These are phyloP conservation scores for Kuraishia capsulata DNA, from an alignment of 805 yeast genomes.

Conservation along the genomic window DNA sequence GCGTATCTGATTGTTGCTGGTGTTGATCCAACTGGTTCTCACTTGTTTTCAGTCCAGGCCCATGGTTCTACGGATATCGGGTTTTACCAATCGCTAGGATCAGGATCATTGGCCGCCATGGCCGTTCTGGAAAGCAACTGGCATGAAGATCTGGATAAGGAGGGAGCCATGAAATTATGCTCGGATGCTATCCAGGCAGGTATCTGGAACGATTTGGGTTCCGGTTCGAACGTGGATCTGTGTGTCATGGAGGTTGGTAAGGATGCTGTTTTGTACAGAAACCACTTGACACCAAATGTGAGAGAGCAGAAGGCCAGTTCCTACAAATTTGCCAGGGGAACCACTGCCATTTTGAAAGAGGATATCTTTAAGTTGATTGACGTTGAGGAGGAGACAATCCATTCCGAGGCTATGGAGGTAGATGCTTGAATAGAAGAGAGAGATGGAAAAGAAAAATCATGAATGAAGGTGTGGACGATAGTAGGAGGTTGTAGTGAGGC, in stretches of 20 bases:
- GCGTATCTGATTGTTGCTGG: slow-evolving; percentile 99
- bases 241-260: slow-evolving; percentile 94
- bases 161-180: slow-evolving; percentile 87
- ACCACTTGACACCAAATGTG: slow-evolving; percentile 84
- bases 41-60: slow-evolving; percentile 87
- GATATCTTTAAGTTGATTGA: slow-evolving; percentile 58
- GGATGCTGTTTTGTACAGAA: slow-evolving; percentile 78
- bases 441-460: background rate
- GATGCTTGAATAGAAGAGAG: slow-evolving; percentile 25
- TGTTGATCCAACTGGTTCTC: slow-evolving; percentile 93
- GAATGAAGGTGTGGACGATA: background rate
- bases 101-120: slow-evolving; percentile 98
- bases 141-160: slow-evolving; percentile 69
- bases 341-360: slow-evolving; percentile 79
- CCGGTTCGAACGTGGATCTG: slow-evolving; percentile 95
- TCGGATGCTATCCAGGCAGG: slow-evolving; percentile 94
- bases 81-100: slow-evolving; percentile 84
- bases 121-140: slow-evolving; percentile 89
- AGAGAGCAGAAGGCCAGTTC: slow-evolving; percentile 75
- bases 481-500: too few species aligned
- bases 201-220: slow-evolving; percentile 98
- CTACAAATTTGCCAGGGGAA: slow-evolving; percentile 84
- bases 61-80: slow-evolving; percentile 98
- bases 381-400: slow-evolving; percentile 53
- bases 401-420: slow-evolving; percentile 43